Evolutionary conservation across 2,329 filamentous ascomycete genomes (phyloP).

Genomic region (Epichloe gansuensis): DNA sequence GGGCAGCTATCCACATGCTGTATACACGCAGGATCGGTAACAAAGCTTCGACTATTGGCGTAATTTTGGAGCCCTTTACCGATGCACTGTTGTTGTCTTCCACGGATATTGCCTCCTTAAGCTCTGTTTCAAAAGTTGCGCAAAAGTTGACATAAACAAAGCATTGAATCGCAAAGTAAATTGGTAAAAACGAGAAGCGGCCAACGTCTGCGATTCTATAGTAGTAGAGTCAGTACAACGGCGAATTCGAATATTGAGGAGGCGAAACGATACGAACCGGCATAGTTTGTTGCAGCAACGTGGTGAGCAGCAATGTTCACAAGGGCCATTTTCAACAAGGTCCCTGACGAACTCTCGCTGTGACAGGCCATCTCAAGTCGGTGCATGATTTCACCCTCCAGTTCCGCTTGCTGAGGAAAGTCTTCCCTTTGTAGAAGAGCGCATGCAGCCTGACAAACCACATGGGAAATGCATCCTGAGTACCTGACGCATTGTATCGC

Average conservation of each 20-base stretch:
- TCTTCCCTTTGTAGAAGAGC: constrained; percentile 64
- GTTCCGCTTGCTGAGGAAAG: constrained; percentile 63
- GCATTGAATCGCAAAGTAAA: constrained; percentile 70
- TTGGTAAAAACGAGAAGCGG: constrained; percentile 37
- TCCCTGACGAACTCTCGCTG: constrained; percentile 49
- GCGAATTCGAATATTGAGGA: too few species aligned
- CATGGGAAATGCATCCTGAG: constrained; percentile 52
- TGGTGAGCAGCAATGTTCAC: constrained; percentile 80
- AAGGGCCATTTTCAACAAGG: constrained; percentile 67
- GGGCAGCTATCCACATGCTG: constrained; percentile 39
- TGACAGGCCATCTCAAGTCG: constrained; percentile 64
- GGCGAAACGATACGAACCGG: constrained; percentile 17
- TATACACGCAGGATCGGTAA: constrained; percentile 42
- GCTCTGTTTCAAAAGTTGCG: constrained; percentile 55
- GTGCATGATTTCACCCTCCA: constrained; percentile 76
- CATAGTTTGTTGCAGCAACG: constrained; percentile 37
- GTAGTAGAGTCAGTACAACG: not conserved
- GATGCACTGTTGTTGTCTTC: constrained; percentile 12
- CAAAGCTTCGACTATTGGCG: constrained; percentile 28
- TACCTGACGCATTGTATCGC: constrained; percentile 32
- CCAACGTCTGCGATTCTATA: constrained; percentile 33
- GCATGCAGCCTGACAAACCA: constrained; percentile 86
- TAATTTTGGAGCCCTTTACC: constrained; percentile 15
- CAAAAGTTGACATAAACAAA: constrained; percentile 59
- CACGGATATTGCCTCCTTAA: constrained; percentile 28